Evolutionary conservation across 192 early-diverging fungal species (phyloP).

Genomic region (Backusella tarrabulga): DNA sequence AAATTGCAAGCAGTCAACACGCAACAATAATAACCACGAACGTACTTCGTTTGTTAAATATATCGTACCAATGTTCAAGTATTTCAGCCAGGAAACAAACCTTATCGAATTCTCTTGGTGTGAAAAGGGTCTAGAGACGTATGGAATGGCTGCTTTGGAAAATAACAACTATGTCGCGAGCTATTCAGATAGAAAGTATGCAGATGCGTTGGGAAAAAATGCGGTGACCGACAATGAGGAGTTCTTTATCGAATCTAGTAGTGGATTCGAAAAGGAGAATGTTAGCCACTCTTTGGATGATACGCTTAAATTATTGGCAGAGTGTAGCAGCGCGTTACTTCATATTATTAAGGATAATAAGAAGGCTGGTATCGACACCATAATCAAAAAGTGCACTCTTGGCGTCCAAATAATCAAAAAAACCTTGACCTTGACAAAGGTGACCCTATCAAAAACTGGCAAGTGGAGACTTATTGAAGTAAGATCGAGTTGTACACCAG

Average conservation of each 20-base stretch:
- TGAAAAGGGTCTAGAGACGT: slow-evolving; percentile 2
- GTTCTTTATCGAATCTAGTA: slow-evolving; percentile 5
- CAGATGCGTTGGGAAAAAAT: slow-evolving; percentile 9
- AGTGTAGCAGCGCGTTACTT: neutral
- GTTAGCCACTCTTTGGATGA: neutral
- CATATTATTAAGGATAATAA: neutral
- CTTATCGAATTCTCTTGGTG: slow-evolving; percentile 9
- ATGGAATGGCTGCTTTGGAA: neutral
- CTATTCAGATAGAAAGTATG: slow-evolving; percentile 1
- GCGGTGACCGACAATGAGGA: slow-evolving; percentile 5
- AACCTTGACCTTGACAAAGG: neutral
- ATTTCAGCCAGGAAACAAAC: slow-evolving; percentile 13
- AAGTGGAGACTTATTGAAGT: neutral
- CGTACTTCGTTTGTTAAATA: slow-evolving; percentile 9
- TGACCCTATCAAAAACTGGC: neutral
- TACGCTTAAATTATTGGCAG: neutral
- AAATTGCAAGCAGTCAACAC: neutral
- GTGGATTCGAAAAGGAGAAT: neutral
- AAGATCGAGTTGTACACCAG: neutral
- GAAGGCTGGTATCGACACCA: neutral
- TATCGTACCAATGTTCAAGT: slow-evolving; percentile 8
- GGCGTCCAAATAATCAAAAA: neutral
- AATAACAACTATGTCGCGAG: neutral
- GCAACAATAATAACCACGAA: slow-evolving; percentile 1
- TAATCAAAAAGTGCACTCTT: neutral